phyloP scores from a whole-genome alignment of 139 green algal genomes.

The Chlorella ohadii region DNA sequence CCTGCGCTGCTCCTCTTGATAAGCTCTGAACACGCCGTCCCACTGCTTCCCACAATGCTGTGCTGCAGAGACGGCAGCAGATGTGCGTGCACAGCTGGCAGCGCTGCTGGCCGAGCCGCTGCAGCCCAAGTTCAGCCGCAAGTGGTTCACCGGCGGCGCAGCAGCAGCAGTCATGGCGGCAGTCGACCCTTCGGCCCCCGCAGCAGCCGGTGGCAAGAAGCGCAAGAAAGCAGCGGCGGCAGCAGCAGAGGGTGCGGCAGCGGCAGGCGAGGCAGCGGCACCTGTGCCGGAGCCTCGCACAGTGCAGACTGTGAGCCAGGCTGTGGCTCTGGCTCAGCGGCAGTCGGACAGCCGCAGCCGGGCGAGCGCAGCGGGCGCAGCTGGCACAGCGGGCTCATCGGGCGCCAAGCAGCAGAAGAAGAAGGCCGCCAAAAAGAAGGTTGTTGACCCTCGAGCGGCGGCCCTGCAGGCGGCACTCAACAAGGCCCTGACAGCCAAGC shows the following conservation, averaged over 20 bases:
- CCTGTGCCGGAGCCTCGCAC: neutral
- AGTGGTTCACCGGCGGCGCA: slow-evolving; percentile 61
- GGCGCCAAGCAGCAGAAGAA: slow-evolving; percentile 16
- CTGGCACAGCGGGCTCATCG: neutral
- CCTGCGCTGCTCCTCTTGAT: too few relatives aligned
- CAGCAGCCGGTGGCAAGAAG: neutral
- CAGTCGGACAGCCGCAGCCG: slow-evolving; percentile 18
- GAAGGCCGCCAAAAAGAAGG: slow-evolving; percentile 13
- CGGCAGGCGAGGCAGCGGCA: neutral
- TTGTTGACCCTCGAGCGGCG: slow-evolving; percentile 2
- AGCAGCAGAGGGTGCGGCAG: neutral
- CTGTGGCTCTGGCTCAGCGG: slow-evolving; percentile 27
- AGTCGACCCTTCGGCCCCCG: slow-evolving; percentile 2
- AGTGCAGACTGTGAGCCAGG: slow-evolving; percentile 7
- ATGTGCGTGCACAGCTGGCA: slow-evolving; percentile 48
- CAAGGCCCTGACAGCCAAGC: slow-evolving; percentile 6
- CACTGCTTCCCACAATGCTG: too few relatives aligned
- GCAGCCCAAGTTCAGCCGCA: slow-evolving; percentile 53
- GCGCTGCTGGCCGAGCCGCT: slow-evolving; percentile 53
- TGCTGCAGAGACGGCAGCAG: slow-evolving; percentile 15
- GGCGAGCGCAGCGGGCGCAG: neutral
- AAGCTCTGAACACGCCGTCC: neutral
- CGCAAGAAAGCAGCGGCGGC: neutral
- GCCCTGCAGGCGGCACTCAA: slow-evolving; percentile 45
- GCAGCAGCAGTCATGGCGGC: slow-evolving; percentile 41